phyloP scores from a whole-genome alignment of 495 filamentous ascomycete species.

The Barbatosphaeria neglecta region DNA sequence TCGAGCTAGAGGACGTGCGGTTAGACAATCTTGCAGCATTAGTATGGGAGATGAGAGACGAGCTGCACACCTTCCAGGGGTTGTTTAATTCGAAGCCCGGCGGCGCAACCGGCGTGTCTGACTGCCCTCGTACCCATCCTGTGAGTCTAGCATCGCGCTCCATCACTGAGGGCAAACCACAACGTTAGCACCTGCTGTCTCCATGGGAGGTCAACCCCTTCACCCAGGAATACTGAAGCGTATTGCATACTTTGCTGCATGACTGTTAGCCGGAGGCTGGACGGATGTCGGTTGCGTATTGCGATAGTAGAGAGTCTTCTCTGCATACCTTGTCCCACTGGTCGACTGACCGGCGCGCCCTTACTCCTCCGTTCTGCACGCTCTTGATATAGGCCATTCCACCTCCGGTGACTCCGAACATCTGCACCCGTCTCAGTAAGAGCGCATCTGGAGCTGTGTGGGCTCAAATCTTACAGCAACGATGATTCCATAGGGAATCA shows the following conservation, averaged over 20 bases:
- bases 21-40: neutral
- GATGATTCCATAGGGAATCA: slow-evolving; percentile 91
- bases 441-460: slow-evolving; percentile 6
- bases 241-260: slow-evolving; percentile 59
- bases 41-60: too few relatives aligned
- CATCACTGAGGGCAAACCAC: slow-evolving; percentile 68
- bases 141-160: slow-evolving; percentile 86
- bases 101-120: slow-evolving; percentile 66
- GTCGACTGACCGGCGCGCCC: slow-evolving; percentile 70
- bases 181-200: slow-evolving; percentile 3
- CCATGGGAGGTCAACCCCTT: neutral
- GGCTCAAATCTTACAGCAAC: slow-evolving; percentile 54
- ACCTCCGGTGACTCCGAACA: slow-evolving; percentile 77
- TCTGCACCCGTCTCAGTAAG: slow-evolving; percentile 41
- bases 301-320: slow-evolving; percentile 24
- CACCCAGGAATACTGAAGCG: neutral
- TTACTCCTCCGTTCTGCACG: slow-evolving; percentile 82
- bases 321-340: slow-evolving; percentile 94
- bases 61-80: slow-evolving; percentile 61
- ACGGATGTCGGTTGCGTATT: neutral
- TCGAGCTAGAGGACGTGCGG: slow-evolving; percentile 29
- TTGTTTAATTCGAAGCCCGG: slow-evolving; percentile 89
- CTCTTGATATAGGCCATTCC: slow-evolving; percentile 62
- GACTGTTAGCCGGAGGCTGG: slow-evolving; percentile 17
- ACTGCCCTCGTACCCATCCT: slow-evolving; percentile 73